These are phyloP conservation scores for Pichia sp. DNA, from an alignment of 1,139 yeast species.

Conservation along the genomic window DNA sequence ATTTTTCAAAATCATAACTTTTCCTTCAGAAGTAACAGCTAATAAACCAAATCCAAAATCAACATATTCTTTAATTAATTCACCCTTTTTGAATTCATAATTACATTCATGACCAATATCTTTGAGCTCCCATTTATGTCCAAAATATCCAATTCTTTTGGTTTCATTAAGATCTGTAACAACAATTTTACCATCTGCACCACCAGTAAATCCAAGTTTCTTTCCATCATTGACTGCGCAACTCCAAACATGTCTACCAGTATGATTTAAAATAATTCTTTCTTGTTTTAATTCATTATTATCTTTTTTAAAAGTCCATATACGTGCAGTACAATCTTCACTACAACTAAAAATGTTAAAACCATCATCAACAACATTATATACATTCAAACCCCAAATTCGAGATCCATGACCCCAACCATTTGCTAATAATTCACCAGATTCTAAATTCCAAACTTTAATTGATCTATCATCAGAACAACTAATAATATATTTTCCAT, in stretches of 20 bases:
- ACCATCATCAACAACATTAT: conserved; percentile 26
- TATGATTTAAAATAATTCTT: conserved; percentile 58
- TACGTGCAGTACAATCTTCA: conserved; percentile 84
- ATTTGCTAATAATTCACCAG: conserved; percentile 56
- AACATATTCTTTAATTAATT: conserved; percentile 57
- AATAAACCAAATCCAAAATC: conserved; percentile 43
- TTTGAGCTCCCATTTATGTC: conserved; percentile 30
- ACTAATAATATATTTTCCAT: conserved; percentile 55
- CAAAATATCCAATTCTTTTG: conserved; percentile 23
- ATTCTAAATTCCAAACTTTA: conserved; percentile 57
- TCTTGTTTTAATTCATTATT: conserved; percentile 34
- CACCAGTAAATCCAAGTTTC: conserved; percentile 64
- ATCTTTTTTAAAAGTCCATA: conserved; percentile 50
- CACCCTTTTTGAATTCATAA: conserved; percentile 37
- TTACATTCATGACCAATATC: conserved; percentile 31
- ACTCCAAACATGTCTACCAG: conserved; percentile 87
- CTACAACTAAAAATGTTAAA: conserved; percentile 57
- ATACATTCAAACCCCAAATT: conserved; percentile 77
- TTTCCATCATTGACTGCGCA: conserved; percentile 50
- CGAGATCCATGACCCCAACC: conserved; percentile 98
- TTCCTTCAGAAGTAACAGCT: conserved; percentile 60
- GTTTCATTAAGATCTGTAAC: conserved; percentile 44
- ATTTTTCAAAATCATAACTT: conserved; percentile 34
- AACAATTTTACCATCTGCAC: conserved; percentile 81
- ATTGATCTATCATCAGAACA: conserved; percentile 95